phyloP scores from a whole-genome alignment of 768 basidiomycete genomes.

The Sarcomyxa edulis region DNA sequence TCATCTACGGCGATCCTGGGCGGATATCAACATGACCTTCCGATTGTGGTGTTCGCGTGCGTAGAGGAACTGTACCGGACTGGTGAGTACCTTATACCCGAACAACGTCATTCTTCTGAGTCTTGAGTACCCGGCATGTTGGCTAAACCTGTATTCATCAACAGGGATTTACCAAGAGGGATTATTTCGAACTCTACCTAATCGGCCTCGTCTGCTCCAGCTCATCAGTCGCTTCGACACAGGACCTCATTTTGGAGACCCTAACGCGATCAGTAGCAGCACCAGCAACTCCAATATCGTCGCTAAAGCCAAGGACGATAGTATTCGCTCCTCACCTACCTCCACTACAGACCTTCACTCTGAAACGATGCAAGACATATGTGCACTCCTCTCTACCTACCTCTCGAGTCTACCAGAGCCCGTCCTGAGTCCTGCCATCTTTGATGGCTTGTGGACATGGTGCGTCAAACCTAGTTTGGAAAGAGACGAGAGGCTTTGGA shows the following conservation, averaged over 20 bases:
- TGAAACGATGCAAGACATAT: slow-evolving; percentile 34
- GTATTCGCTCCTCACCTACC: slow-evolving; percentile 16
- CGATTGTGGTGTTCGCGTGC: slow-evolving; percentile 33
- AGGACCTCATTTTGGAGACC: no score
- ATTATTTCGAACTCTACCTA: slow-evolving; percentile 27
- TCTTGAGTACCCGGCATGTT: slow-evolving; percentile 5
- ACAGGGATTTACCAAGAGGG: slow-evolving; percentile 28
- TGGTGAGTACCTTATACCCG: no score
- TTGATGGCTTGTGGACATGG: slow-evolving; percentile 30
- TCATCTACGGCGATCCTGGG: slow-evolving; percentile 27
- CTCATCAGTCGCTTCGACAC: slow-evolving; percentile 33
- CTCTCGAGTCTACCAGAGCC: slow-evolving; percentile 36
- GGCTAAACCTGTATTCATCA: slow-evolving; percentile 1
- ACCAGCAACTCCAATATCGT: slow-evolving; percentile 15
- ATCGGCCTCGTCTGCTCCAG: slow-evolving; percentile 28
- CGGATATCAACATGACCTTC: slow-evolving; percentile 31
- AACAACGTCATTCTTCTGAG: background rate
- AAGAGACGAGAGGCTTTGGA: slow-evolving; percentile 8
- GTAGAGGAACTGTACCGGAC: slow-evolving; percentile 38
- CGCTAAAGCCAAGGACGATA: background rate
- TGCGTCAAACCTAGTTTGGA: slow-evolving; percentile 20
- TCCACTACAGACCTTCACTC: slow-evolving; percentile 25
- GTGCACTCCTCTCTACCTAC: slow-evolving; percentile 34
- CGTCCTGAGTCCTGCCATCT: slow-evolving; percentile 25
- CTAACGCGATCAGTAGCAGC: no score